phyloP scores from a whole-genome alignment of 306 rosid genomes.

The Spatholobus suberectus region DNA sequence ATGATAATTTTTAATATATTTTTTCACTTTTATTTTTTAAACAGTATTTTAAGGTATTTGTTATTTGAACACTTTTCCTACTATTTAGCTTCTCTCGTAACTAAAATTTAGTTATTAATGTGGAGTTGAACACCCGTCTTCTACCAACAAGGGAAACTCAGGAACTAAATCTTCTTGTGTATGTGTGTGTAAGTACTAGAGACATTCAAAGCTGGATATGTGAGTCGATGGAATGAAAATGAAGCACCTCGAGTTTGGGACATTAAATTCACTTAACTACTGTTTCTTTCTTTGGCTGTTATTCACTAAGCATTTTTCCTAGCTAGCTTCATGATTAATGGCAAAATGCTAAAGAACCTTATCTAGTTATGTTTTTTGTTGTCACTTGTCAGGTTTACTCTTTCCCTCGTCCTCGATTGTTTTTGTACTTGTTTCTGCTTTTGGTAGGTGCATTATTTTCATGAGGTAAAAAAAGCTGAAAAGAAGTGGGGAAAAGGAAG shows the following conservation, averaged over 20 bases:
- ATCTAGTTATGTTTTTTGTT: constrained; percentile 24
- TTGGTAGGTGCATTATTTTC: constrained; percentile 40
- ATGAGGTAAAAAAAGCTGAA: constrained; percentile 12
- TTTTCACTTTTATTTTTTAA: background rate
- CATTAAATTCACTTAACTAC: constrained; percentile 18
- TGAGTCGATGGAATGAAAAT: background rate
- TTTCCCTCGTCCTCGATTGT: constrained; percentile 32
- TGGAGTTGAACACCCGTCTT: background rate
- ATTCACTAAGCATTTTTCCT: constrained; percentile 11
- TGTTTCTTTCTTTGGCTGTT: constrained; percentile 27
- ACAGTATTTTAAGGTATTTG: background rate
- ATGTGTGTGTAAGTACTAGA: background rate
- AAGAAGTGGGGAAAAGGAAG: background rate
- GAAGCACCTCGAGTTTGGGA: constrained; percentile 10
- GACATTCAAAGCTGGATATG: background rate
- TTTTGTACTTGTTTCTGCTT: constrained; percentile 42
- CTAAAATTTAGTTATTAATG: background rate
- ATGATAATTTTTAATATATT: too few species aligned
- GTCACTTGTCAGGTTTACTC: constrained; percentile 34
- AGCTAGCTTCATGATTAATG: constrained; percentile 19
- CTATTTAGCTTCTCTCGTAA: background rate
- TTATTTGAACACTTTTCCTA: background rate
- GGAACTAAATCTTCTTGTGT: background rate
- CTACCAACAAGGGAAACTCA: background rate
- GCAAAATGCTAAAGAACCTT: constrained; percentile 37